A percentile compares a stretch with the other conserved stretches of the same genome.
phyloP scores from a whole-genome alignment of 805 yeast genomes.

The Zygotorulaspora florentina region DNA sequence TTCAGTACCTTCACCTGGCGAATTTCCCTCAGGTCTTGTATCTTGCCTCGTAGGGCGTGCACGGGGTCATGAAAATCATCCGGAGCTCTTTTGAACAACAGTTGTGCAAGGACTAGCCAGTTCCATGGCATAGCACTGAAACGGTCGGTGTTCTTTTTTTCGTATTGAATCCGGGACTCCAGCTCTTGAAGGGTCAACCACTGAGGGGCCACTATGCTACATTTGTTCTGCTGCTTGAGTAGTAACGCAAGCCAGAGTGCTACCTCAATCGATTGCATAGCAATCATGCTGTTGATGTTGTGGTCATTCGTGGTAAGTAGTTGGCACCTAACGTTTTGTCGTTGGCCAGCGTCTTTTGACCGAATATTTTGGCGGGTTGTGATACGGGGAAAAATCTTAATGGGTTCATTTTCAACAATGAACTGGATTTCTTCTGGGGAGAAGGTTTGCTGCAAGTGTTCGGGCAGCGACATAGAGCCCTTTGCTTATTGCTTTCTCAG shows the following conservation, averaged over 20 bases:
- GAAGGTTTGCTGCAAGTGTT: constrained; percentile 49
- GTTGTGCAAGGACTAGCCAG: constrained; percentile 81
- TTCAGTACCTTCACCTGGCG: constrained; percentile 74
- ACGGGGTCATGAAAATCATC: constrained; percentile 77
- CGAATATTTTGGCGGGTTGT: constrained; percentile 28
- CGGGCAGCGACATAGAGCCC: constrained; percentile 58
- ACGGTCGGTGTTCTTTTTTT: constrained; percentile 49
- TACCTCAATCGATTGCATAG: constrained; percentile 63
- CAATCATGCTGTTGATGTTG: constrained; percentile 37
- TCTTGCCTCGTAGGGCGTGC: constrained; percentile 59
- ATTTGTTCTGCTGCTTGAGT: constrained; percentile 77
- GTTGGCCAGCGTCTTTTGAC: constrained; percentile 1
- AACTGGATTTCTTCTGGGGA: constrained; percentile 77
- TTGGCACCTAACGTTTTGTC: constrained; percentile 6
- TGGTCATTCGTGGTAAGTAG: constrained; percentile 38
- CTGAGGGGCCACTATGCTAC: constrained; percentile 78
- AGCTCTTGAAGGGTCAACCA: constrained; percentile 67
- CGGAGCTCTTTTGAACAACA: constrained; percentile 59
- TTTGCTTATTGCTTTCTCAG: neutral
- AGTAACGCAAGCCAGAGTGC: constrained; percentile 88
- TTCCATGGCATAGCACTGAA: constrained; percentile 78
- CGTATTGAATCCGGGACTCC: constrained; percentile 60
- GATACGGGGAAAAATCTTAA: constrained; percentile 70
- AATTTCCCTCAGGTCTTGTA: constrained; percentile 83
- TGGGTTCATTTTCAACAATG: constrained; percentile 73